Evolutionary conservation across 257 asterid species (phyloP), one percentile per base, ranked within the genome.

Genomic region (Solanum appendiculatum): DNA sequence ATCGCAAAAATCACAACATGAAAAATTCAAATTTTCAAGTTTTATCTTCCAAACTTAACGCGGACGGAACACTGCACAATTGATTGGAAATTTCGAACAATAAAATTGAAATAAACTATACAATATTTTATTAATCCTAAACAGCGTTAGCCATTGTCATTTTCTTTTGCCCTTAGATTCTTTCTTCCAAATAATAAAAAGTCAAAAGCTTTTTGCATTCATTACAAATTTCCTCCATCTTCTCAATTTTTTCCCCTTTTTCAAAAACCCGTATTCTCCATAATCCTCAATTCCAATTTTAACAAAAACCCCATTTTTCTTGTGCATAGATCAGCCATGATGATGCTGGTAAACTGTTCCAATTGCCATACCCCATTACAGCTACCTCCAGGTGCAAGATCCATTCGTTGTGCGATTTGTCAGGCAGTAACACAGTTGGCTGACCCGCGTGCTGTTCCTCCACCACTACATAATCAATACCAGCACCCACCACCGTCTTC

Each of bases 371-470:
- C 96, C 2, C 92, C 93, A 9, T 89, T 95, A 85, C 98, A 94
- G 93, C 91, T 95, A 31, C 99, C 99, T 34, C 92, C 93, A 6
- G 98, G 98, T 54, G 96, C 98, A 77, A 88, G 93, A 85, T 95
- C 98, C 87, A 94, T 97, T 89, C 95, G 98, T 20, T 97, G 99
- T 88, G 98, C 98, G 51, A 88, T 97, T 78, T 97, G 99, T 66
- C 95, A 93, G 72, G 98, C 96, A 68, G 86, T 97, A 83, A 95
- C 99, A 13, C 88, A 89, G 15, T 34, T 95, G 34, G 98, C 89
- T 54, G 98, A 94, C 66, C 98, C 98, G 63, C 94, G 96, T 66
- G 89, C 90, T 86, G 93, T 4, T 73, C 92, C 87, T n/a, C 88
- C 94, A 25, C 92, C 92, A 10, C 63, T 91, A 9, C 89, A 89